phyloP scores from a whole-genome alignment of 768 basidiomycete genomes.

The Saitozyma sp. region DNA sequence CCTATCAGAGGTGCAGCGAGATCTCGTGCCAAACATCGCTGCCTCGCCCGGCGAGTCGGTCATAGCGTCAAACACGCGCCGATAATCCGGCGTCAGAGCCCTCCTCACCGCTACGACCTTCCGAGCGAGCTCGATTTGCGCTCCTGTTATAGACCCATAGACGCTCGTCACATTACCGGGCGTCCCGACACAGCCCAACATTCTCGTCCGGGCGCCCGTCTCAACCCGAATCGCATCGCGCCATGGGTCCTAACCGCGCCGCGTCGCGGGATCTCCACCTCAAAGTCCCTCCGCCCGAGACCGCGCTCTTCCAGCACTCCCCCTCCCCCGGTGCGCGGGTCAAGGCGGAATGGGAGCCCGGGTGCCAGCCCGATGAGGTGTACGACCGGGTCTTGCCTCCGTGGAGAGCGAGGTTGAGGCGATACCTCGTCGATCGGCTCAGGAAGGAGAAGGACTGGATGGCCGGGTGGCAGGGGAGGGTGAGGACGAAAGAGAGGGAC shows the following conservation, averaged over 20 bases:
- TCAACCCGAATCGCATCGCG: too few relatives aligned
- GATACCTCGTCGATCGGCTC: conserved; percentile 34
- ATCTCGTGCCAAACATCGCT: too few relatives aligned
- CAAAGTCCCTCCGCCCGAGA: conserved; percentile 9
- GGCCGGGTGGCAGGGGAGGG: conserved; percentile 41
- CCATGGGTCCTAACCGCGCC: neutral
- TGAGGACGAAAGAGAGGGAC: conserved; percentile 42
- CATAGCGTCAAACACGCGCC: too few relatives aligned
- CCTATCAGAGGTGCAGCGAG: too few relatives aligned
- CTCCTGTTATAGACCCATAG: too few relatives aligned
- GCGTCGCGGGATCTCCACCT: conserved; percentile 1
- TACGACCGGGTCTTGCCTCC: conserved; percentile 38
- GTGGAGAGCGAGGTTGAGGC: conserved; percentile 40
- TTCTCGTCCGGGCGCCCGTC: too few relatives aligned
- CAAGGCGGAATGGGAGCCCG: conserved; percentile 22
- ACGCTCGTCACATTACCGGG: too few relatives aligned
- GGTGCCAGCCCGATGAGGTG: conserved; percentile 50
- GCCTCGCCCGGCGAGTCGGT: too few relatives aligned
- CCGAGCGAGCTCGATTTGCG: too few relatives aligned
- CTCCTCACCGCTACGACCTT: too few relatives aligned
- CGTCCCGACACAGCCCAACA: too few relatives aligned
- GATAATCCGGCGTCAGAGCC: too few relatives aligned
- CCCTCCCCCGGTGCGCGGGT: conserved; percentile 12
- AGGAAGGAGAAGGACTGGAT: conserved; percentile 43
- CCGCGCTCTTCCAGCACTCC: conserved; percentile 29